Percentiles rank a stretch among this genome's conserved stretches.
phyloP scores from a whole-genome alignment of 495 filamentous ascomycete genomes.

The Penicillium manginii region DNA sequence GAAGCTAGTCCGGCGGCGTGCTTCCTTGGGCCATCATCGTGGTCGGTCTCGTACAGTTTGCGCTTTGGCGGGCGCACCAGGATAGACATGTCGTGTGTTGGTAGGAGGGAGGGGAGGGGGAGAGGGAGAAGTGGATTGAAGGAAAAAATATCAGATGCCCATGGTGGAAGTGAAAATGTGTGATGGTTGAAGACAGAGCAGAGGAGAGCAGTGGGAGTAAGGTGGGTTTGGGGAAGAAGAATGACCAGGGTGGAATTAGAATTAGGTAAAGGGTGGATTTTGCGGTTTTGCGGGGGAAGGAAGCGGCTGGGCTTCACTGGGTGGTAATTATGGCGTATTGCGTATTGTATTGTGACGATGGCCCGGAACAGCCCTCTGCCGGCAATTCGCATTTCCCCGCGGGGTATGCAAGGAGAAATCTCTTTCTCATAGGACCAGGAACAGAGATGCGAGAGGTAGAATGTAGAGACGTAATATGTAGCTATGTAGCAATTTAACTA shows the following conservation, averaged over 20 bases:
- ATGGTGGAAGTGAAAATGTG: neutral
- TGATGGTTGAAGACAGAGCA: neutral
- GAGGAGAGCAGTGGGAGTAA: neutral
- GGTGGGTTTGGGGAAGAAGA: neutral
- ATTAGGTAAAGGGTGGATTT: neutral
- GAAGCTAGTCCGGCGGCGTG: conserved; percentile 1
- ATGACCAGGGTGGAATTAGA: neutral
- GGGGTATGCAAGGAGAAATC: conserved; percentile 17
- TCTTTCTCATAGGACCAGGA: too few relatives aligned
- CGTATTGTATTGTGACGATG: neutral
- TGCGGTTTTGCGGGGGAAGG: conserved; percentile 20
- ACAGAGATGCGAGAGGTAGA: too few relatives aligned
- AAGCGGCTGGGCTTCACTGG: neutral
- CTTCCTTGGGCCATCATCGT: conserved; percentile 33
- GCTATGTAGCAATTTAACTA: too few relatives aligned
- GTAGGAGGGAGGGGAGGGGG: neutral
- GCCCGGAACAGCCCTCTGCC: conserved; percentile 31
- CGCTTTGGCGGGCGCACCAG: conserved; percentile 44
- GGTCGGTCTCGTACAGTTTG: conserved; percentile 37
- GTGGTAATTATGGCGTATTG: neutral
- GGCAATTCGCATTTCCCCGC: conserved; percentile 31
- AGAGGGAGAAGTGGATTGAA: neutral
- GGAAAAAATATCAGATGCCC: neutral
- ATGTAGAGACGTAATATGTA: too few relatives aligned
- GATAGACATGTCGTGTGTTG: conserved; percentile 37